phyloP scores from a whole-genome alignment of 2,329 filamentous ascomycete genomes.

The Aspergillus pseudonomiae region DNA sequence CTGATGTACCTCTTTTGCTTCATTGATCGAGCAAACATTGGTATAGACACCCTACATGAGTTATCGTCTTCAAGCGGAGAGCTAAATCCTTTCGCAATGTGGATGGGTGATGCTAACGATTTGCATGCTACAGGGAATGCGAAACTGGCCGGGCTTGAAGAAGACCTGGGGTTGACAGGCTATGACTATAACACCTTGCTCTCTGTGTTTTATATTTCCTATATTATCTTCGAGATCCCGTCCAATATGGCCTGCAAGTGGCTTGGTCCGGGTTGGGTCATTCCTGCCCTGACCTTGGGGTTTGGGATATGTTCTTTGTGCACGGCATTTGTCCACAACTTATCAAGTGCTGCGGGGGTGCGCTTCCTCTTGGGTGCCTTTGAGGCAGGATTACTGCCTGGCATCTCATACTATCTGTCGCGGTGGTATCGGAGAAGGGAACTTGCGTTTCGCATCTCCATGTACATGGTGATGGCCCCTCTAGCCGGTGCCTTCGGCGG shows the following conservation, averaged over 20 bases:
- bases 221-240: constrained; percentile 74
- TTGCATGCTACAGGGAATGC: constrained; percentile 60
- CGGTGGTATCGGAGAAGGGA: constrained; percentile 73
- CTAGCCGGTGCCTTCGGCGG: constrained; percentile 73
- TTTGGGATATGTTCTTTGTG: constrained; percentile 68
- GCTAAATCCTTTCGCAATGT: too few species aligned
- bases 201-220: constrained; percentile 71
- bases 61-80: not conserved
- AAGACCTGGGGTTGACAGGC: constrained; percentile 60
- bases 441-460: constrained; percentile 66
- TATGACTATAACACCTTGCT: constrained; percentile 72
- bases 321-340: constrained; percentile 66
- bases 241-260: constrained; percentile 69
- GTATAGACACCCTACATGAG: constrained; percentile 38
- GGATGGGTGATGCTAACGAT: not conserved
- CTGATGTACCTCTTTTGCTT: constrained; percentile 73
- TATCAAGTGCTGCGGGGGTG: constrained; percentile 59
- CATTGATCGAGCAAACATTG: constrained; percentile 74
- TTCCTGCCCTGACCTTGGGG: constrained; percentile 63
- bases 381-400: constrained; percentile 74
- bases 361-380: constrained; percentile 70
- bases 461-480: constrained; percentile 72
- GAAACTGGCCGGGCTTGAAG: constrained; percentile 65
- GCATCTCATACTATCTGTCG: constrained; percentile 73
- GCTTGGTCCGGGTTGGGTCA: constrained; percentile 71